phyloP scores from a whole-genome alignment of 179 eudicot genomes.

The Actinidia arguta region DNA sequence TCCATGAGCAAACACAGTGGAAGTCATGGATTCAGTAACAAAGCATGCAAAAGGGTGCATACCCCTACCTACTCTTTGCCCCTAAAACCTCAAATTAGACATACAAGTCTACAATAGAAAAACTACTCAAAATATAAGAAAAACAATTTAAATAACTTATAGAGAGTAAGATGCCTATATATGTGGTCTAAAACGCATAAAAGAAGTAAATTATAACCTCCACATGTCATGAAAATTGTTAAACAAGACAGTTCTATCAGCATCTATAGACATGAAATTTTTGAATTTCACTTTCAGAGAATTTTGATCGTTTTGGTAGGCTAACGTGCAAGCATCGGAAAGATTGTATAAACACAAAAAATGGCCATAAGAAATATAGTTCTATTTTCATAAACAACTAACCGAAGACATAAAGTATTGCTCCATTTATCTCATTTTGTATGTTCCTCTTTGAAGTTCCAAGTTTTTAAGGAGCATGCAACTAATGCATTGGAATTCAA shows the following conservation, averaged over 20 bases:
- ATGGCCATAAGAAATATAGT: neutral
- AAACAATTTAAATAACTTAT: neutral
- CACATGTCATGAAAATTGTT: slow-evolving; percentile 97
- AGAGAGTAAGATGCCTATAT: neutral
- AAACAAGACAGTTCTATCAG: slow-evolving; percentile 85
- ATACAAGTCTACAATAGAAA: neutral
- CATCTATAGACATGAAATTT: slow-evolving; percentile 99
- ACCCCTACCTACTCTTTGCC: no score
- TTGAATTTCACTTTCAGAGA: slow-evolving; percentile 97
- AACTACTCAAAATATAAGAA: no score
- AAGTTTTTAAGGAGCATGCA: no score
- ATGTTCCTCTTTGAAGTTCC: no score
- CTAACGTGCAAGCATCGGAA: slow-evolving; percentile 81
- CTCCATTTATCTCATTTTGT: no score
- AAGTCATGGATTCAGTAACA: neutral
- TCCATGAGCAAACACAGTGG: neutral
- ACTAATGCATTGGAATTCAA: no score
- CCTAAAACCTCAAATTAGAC: neutral
- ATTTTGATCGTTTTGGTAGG: slow-evolving; percentile 76
- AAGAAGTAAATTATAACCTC: slow-evolving; percentile 61
- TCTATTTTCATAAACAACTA: neutral
- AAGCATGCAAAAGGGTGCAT: neutral
- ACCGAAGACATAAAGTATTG: neutral
- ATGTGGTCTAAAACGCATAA: neutral
- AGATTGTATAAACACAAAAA: slow-evolving; percentile 7